Conservation (phyloP, 345 rosid genomes). For the Nephelium lappaceum region DNA sequence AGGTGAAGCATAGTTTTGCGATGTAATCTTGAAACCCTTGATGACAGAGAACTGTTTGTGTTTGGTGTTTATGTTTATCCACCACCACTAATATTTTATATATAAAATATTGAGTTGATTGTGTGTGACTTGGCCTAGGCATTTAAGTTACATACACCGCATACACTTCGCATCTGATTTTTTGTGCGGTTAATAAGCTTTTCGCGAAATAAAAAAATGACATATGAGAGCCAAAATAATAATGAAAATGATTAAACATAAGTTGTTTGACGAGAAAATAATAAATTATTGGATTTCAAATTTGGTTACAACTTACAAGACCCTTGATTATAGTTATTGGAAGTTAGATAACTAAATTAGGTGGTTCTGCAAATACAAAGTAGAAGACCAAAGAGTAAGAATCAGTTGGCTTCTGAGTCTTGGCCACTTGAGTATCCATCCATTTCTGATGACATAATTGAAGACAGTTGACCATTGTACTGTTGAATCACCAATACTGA, state of each 20-base stretch:
- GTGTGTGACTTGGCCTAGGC: neutral
- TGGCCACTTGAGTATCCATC: constrained; percentile 23
- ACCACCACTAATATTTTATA: neutral
- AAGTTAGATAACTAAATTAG: no score
- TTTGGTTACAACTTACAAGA: no score
- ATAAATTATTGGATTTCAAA: neutral
- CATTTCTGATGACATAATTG: constrained; percentile 28
- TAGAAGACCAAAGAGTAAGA: neutral
- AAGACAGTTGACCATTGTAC: constrained; percentile 26
- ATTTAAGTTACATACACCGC: neutral
- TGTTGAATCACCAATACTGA: constrained; percentile 62
- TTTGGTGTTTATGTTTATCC: neutral
- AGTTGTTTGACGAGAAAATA: no score
- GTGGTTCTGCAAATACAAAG: neutral
- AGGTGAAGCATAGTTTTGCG: constrained; percentile 11
- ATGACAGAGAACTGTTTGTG: neutral
- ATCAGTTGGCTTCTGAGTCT: constrained; percentile 33
- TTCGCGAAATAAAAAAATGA: no score
- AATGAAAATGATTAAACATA: no score
- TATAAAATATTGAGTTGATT: neutral
- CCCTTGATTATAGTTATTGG: no score
- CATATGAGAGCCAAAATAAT: no score
- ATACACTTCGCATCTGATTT: neutral
- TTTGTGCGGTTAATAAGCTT: no score
- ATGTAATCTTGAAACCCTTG: constrained; percentile 14